A percentile compares a stretch with the other conserved stretches of the same genome.
phyloP scores from a whole-genome alignment of 73 alveolate genomes.

The Vitrella brassicaformis region DNA sequence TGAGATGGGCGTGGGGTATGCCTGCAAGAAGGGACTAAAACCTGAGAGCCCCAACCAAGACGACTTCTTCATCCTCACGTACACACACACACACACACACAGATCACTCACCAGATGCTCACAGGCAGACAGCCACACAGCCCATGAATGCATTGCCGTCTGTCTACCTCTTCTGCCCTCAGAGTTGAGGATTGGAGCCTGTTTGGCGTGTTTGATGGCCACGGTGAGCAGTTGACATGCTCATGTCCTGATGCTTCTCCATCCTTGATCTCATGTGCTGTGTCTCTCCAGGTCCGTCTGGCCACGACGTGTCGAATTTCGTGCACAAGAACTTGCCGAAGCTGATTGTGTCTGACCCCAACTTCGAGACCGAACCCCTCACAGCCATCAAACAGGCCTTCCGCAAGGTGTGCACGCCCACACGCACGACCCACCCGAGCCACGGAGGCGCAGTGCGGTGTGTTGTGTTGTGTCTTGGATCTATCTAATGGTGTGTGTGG shows the following conservation, averaged over 20 bases:
- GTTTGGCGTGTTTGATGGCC: neutral
- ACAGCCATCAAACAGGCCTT: too few relatives aligned
- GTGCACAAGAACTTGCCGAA: conserved; percentile 36
- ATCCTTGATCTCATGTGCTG: too few relatives aligned
- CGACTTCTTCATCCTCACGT: conserved; percentile 27
- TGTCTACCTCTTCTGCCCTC: neutral
- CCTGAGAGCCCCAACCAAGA: conserved; percentile 51
- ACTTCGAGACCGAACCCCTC: neutral
- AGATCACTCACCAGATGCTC: too few relatives aligned
- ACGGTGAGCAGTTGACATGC: too few relatives aligned
- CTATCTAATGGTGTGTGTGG: neutral
- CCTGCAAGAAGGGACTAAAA: conserved; percentile 39
- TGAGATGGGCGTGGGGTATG: neutral
- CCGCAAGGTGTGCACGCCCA: too few relatives aligned
- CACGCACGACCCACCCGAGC: too few relatives aligned
- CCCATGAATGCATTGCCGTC: too few relatives aligned
- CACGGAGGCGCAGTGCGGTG: too few relatives aligned
- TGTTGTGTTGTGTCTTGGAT: too few relatives aligned
- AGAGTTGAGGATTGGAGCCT: neutral
- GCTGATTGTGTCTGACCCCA: neutral
- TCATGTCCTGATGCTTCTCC: too few relatives aligned
- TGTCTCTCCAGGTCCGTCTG: conserved; percentile 62
- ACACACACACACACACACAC: too few relatives aligned
- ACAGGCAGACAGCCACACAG: too few relatives aligned
- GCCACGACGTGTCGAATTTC: conserved; percentile 51